Evolutionary conservation across 805 yeast species (phyloP).

Genomic region (Metschnikowia lunata): DNA sequence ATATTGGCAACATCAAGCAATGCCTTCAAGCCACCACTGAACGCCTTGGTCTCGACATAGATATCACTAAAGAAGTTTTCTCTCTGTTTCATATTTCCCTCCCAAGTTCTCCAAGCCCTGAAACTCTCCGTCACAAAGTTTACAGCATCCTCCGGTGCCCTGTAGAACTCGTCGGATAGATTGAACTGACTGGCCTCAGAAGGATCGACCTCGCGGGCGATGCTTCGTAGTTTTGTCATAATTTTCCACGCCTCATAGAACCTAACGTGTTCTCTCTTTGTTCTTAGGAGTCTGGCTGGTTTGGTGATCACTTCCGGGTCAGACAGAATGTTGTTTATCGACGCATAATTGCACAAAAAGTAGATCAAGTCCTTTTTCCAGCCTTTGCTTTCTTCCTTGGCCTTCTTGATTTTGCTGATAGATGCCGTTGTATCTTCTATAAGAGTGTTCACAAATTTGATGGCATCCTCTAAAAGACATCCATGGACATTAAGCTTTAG

Average conservation of each 20-base stretch:
- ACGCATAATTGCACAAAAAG: constrained; percentile 36
- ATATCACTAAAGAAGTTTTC: constrained; percentile 46
- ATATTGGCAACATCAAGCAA: background rate
- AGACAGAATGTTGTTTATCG: constrained; percentile 50
- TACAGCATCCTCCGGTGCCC: constrained; percentile 49
- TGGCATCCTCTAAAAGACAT: constrained; percentile 21
- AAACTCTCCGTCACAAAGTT: constrained; percentile 55
- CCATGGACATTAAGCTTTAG: constrained; percentile 19
- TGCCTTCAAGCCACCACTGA: background rate
- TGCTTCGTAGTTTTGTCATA: constrained; percentile 72
- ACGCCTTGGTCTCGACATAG: background rate
- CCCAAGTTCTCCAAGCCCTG: constrained; percentile 89
- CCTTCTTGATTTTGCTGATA: constrained; percentile 14
- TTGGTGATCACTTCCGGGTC: constrained; percentile 90
- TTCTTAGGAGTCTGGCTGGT: constrained; percentile 76
- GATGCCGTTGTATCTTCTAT: constrained; percentile 15
- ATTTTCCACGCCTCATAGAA: constrained; percentile 86
- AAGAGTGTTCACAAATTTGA: constrained; percentile 15
- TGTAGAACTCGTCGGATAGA: constrained; percentile 27
- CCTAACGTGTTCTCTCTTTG: constrained; percentile 70
- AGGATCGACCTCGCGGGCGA: constrained; percentile 33
- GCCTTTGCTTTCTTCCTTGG: constrained; percentile 11
- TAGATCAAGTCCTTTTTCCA: constrained; percentile 39
- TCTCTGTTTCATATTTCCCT: constrained; percentile 58
- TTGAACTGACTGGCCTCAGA: background rate